A percentile compares a stretch with the other conserved stretches of the same genome.
Evolutionary conservation across 1,284 basidiomycete genomes (phyloP).

Genomic region (Rugosomyces carneus): DNA sequence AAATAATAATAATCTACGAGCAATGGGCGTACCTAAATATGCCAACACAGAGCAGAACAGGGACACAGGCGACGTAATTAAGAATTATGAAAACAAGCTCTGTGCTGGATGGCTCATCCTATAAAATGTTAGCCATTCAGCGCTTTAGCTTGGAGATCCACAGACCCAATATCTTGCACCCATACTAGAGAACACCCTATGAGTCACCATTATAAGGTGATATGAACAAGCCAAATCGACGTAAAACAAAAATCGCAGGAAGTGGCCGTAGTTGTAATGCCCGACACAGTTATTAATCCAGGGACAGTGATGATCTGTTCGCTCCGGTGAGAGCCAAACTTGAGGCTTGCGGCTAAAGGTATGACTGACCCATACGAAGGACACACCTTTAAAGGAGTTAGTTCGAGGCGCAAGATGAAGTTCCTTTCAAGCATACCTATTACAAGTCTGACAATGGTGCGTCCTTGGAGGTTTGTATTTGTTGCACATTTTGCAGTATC

Average conservation of each 20-base stretch:
- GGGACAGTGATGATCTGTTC: constrained; percentile 83
- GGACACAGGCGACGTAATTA: constrained; percentile 83
- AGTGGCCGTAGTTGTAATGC: constrained; percentile 85
- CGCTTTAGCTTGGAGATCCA: background rate
- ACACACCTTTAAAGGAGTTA: constrained; percentile 49
- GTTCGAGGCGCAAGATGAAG: background rate
- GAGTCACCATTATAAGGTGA: constrained; percentile 74
- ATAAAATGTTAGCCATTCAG: background rate
- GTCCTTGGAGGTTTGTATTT: constrained; percentile 70
- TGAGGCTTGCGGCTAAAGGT: background rate
- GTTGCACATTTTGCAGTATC: constrained; percentile 79
- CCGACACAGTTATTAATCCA: constrained; percentile 92
- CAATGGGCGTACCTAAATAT: constrained; percentile 60
- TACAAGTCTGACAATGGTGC: constrained; percentile 88
- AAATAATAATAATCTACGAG: background rate
- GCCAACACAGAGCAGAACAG: constrained; percentile 83
- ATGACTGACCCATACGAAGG: constrained; percentile 67
- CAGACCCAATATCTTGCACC: constrained; percentile 48
- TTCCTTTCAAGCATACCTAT: constrained; percentile 42
- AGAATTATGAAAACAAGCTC: constrained; percentile 84
- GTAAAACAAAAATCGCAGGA: constrained; percentile 87
- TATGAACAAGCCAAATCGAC: constrained; percentile 87
- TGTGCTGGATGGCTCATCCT: constrained; percentile 65
- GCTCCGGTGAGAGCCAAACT: background rate
- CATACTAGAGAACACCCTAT: constrained; percentile 51